These are phyloP conservation scores for Verticillium tricorpus DNA, from an alignment of 2,329 filamentous ascomycete species.

Conservation along the genomic window DNA sequence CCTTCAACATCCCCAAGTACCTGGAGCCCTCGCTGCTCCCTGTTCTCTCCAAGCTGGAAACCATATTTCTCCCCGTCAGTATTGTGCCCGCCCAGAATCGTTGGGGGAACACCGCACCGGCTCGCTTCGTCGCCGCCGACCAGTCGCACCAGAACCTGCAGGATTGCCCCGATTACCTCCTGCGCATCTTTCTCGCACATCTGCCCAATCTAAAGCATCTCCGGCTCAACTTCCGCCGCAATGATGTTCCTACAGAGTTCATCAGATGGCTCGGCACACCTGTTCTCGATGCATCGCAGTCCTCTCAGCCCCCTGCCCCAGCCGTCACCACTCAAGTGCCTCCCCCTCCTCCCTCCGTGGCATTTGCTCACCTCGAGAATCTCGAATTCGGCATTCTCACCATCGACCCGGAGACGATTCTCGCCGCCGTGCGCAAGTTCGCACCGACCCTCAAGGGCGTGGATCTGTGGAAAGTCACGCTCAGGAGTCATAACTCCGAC, in stretches of 20 bases:
- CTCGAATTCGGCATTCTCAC: slow-evolving; percentile 39
- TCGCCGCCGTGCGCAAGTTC: slow-evolving; percentile 35
- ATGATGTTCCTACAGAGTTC: slow-evolving; percentile 19
- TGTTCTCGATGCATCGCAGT: background rate
- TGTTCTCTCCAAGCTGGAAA: slow-evolving; percentile 40
- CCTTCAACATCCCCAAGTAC: slow-evolving; percentile 41
- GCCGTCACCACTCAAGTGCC: background rate
- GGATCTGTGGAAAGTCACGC: slow-evolving; percentile 38
- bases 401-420: slow-evolving; percentile 22
- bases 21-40: slow-evolving; percentile 29
- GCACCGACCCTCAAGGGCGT: slow-evolving; percentile 37
- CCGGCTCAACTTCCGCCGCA: slow-evolving; percentile 42
- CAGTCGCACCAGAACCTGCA: background rate
- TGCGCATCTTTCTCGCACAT: slow-evolving; percentile 32
- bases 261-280: slow-evolving; percentile 32
- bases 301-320: background rate
- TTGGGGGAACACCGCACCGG: background rate
- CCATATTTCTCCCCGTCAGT: slow-evolving; percentile 31
- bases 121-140: background rate
- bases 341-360: slow-evolving; percentile 16
- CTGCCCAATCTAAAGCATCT: slow-evolving; percentile 43
- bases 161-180: slow-evolving; percentile 9
- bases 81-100: background rate
- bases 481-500: slow-evolving; percentile 11
- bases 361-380: slow-evolving; percentile 28